Base-by-base conservation (phyloP, 2,329 filamentous ascomycete genomes). In the Penicillium capsulatum region DNA sequence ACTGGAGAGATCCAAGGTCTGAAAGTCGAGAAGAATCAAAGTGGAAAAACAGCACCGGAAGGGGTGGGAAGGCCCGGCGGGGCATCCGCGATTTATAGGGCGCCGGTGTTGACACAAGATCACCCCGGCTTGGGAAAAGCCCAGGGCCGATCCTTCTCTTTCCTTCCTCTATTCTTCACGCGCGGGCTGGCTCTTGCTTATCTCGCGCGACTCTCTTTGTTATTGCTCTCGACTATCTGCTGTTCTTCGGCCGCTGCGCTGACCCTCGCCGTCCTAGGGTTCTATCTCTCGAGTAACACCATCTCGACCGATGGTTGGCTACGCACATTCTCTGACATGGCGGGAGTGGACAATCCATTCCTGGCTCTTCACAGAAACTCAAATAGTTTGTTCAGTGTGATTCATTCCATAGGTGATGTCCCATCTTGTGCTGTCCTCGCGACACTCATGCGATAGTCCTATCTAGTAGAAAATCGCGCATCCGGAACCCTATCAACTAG, bases 1-100 rank as follows among this genome's bases (percentile, higher is more conserved):
- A 28, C 20, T 34, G 13, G 31, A 31, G n/a, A 47, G 11, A 29
- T 8, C n/a, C 31, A 36, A 14, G 26, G 15, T 36, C 39, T 27
- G 38, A 28, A 36, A 36, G 42, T 34, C 36, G 47, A 34, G 42
- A 30, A 29, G 29, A 49, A 44, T 48, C 38, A 35, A 42, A 41
- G 44, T 40, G 33, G 53, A 58, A 58, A 59, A 64, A 54, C 50
- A 57, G 52, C 53, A 52, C 53, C 55, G 54, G 60, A 62, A 62
- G 63, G 56, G 59, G 54, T 57, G 53, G 63, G 54, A 57, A 64
- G 48, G 51, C 51, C 53, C 57, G 43, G 64, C 61, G 64, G 64
- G 64, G 64, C 64, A 64, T 61, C 55, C 55, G 58, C 48, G 57
- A 58, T 66, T 67, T 67, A 66, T 66, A 66, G 63, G 62, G 57